phyloP scores from a whole-genome alignment of 2,329 filamentous ascomycete species.

The Metarhizium album region DNA sequence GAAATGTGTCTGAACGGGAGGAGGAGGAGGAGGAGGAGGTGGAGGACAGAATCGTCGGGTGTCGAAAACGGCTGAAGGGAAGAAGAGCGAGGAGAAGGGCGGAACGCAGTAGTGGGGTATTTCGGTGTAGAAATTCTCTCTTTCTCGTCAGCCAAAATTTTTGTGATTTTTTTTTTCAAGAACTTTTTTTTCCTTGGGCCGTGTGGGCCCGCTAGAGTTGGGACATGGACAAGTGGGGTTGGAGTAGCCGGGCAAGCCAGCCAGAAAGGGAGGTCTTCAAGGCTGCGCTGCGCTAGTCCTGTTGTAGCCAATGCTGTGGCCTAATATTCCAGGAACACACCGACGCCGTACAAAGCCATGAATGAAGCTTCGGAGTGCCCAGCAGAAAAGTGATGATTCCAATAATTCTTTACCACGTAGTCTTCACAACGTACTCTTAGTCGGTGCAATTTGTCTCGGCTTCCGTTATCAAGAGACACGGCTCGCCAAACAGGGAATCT shows the following conservation, averaged over 20 bases:
- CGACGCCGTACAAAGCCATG: too few relatives aligned
- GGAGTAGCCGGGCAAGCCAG: conserved; percentile 6
- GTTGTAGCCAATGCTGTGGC: not conserved
- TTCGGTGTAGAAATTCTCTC: conserved; percentile 26
- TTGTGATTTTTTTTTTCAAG: conserved; percentile 22
- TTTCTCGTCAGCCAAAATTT: conserved; percentile 20
- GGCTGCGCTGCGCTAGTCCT: not conserved
- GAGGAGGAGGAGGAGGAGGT: conserved; percentile 10
- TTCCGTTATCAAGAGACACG: too few relatives aligned
- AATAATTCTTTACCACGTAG: too few relatives aligned
- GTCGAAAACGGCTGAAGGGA: conserved; percentile 12
- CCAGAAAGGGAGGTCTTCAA: conserved; percentile 1
- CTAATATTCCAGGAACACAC: conserved; percentile 3
- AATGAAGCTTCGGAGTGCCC: too few relatives aligned
- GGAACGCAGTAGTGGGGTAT: conserved; percentile 22
- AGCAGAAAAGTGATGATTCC: too few relatives aligned
- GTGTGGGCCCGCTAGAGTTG: not conserved
- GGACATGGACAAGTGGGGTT: not conserved
- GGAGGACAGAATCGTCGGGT: conserved; percentile 5
- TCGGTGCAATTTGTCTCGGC: too few relatives aligned
- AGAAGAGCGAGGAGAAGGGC: conserved; percentile 14
- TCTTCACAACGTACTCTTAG: too few relatives aligned
- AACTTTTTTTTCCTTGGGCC: conserved; percentile 20
- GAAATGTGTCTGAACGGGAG: conserved; percentile 21
- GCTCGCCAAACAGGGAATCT: too few relatives aligned